A percentile compares a stretch with the other conserved stretches of the same genome.
Evolutionary conservation across 2,329 filamentous ascomycete species (phyloP).

Genomic region (Chalaropsis thielavioides): DNA sequence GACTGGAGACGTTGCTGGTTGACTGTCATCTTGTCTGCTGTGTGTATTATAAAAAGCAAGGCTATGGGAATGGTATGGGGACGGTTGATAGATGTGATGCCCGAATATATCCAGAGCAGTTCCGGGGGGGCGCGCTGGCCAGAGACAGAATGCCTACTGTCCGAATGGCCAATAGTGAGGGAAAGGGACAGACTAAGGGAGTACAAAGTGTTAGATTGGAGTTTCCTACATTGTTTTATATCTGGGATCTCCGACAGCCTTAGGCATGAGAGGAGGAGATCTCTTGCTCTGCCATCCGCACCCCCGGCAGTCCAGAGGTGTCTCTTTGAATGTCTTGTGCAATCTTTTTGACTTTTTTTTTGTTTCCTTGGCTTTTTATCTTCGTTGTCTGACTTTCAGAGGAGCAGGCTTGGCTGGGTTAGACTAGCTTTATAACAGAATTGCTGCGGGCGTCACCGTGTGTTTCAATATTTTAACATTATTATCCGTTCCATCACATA

Average conservation of each 20-base stretch:
- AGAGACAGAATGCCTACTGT: conserved; percentile 8
- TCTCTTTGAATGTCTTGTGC: neutral
- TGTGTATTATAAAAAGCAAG: neutral
- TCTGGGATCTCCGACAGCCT: neutral
- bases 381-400: neutral
- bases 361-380: neutral
- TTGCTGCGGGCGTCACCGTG: neutral
- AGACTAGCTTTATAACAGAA: neutral
- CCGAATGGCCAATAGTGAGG: neutral
- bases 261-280: neutral
- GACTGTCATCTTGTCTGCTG: neutral
- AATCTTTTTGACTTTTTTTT: neutral
- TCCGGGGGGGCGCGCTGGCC: neutral
- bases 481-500: too few relatives aligned
- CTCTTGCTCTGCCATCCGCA: neutral
- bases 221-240: neutral
- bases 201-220: conserved; percentile 1
- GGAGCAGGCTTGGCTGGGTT: neutral
- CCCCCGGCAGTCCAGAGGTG: neutral
- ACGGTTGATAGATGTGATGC: neutral
- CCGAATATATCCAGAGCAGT: conserved; percentile 6
- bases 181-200: too few relatives aligned
- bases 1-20: neutral
- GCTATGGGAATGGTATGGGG: neutral
- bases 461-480: neutral